Evolutionary conservation across 1,139 yeast species (phyloP).

Genomic region (Hyphopichia fennica): DNA sequence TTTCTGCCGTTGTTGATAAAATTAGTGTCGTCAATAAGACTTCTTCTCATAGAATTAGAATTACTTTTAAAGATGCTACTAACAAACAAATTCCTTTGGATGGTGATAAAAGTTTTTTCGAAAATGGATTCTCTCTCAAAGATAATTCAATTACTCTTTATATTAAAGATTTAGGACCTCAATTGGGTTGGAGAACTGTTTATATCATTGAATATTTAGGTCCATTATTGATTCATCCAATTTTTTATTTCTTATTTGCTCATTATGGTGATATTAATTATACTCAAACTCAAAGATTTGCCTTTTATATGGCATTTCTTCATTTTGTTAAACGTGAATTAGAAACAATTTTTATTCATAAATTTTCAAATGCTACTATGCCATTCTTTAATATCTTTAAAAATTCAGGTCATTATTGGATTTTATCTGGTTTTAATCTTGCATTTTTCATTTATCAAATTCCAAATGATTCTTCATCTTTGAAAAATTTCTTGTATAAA

Average conservation of each 20-base stretch:
- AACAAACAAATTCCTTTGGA: conserved; percentile 37
- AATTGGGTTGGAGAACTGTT: conserved; percentile 88
- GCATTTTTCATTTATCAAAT: conserved; percentile 69
- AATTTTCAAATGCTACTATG: conserved; percentile 88
- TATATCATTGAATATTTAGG: conserved; percentile 86
- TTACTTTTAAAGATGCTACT: conserved; percentile 29
- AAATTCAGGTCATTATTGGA: conserved; percentile 90
- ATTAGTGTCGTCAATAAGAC: conserved; percentile 48
- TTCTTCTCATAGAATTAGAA: conserved; percentile 39
- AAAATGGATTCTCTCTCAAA: conserved; percentile 28
- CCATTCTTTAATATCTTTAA: conserved; percentile 84
- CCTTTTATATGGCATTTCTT: conserved; percentile 56
- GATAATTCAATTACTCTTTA: conserved; percentile 36
- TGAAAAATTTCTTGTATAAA: conserved; percentile 26
- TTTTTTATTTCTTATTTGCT: conserved; percentile 48
- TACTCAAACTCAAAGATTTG: conserved; percentile 52
- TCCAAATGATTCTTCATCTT: conserved; percentile 12
- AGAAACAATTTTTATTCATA: conserved; percentile 83
- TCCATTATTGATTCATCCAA: conserved; percentile 77
- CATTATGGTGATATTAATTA: conserved; percentile 20
- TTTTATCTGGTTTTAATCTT: conserved; percentile 73
- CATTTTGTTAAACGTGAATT: conserved; percentile 87
- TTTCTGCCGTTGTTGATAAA: conserved; percentile 32
- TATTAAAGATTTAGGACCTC: conserved; percentile 91
- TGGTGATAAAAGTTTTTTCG: conserved; percentile 27